phyloP scores from a whole-genome alignment of 805 yeast genomes.

The Wickerhamomyces kurtzmanii region DNA sequence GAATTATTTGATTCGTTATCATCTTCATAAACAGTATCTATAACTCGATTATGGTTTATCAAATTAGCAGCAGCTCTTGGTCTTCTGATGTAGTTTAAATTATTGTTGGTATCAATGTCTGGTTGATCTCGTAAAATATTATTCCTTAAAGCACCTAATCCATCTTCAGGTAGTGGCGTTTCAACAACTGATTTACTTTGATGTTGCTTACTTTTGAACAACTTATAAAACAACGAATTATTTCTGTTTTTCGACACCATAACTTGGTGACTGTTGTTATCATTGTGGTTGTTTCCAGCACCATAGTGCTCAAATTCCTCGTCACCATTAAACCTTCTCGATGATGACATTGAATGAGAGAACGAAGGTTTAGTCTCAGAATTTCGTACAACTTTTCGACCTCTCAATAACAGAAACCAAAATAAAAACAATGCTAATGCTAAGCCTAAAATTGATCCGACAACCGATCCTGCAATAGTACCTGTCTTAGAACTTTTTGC shows the following conservation, averaged over 20 bases:
- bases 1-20: slow-evolving; percentile 10
- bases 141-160: slow-evolving; percentile 5
- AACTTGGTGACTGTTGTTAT: no score
- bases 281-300: no score
- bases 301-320: slow-evolving; percentile 2
- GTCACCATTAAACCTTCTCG: slow-evolving; percentile 11
- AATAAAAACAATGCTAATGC: slow-evolving; percentile 5
- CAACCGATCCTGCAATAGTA: slow-evolving; percentile 17
- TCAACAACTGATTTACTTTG: no score
- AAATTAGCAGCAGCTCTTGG: not conserved
- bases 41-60: slow-evolving; percentile 5
- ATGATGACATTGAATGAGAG: slow-evolving; percentile 15
- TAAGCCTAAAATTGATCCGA: slow-evolving; percentile 15
- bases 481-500: slow-evolving; percentile 3
- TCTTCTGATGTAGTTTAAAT: no score
- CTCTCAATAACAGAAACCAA: slow-evolving; percentile 9
- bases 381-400: slow-evolving; percentile 1
- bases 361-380: slow-evolving; percentile 13
- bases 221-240: no score
- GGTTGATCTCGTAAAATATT: slow-evolving; percentile 8
- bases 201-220: no score
- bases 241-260: no score
- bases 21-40: slow-evolving; percentile 18
- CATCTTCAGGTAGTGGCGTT: no score
- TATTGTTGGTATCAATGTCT: no score